Percentiles rank a stretch among this genome's conserved stretches.
Conservation (phyloP, 2,329 filamentous ascomycete genomes). For the Hymenoscyphus linearis region DNA sequence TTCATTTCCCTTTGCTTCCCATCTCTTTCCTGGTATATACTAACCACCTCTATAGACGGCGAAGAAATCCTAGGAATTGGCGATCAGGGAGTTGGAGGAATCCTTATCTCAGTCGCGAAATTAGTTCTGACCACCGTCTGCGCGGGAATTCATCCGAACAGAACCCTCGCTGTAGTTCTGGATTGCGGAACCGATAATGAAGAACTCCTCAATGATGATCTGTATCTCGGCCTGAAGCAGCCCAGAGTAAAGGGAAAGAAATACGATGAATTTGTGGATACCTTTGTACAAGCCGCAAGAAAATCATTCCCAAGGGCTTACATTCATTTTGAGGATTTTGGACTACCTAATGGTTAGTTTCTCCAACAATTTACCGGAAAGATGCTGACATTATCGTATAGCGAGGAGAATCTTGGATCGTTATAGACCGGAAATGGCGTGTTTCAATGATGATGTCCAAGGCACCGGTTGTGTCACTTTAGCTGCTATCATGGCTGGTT, state of each 20-base stretch:
- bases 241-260: conserved; percentile 61
- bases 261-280: conserved; percentile 74
- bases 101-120: conserved; percentile 81
- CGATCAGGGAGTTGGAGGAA: conserved; percentile 80
- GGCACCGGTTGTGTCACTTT: conserved; percentile 85
- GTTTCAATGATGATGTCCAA: conserved; percentile 90
- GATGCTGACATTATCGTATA: neutral
- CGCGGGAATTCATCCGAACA: conserved; percentile 76
- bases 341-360: conserved; percentile 58
- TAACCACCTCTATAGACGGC: conserved; percentile 39
- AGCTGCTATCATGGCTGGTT: conserved; percentile 71
- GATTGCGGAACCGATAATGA: conserved; percentile 85
- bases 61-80: conserved; percentile 81
- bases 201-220: conserved; percentile 63
- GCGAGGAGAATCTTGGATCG: conserved; percentile 67
- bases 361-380: neutral
- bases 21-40: conserved; percentile 1
- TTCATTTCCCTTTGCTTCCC: neutral
- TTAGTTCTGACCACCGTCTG: conserved; percentile 77
- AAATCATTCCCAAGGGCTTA: conserved; percentile 73
- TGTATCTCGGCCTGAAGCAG: conserved; percentile 72
- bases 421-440: conserved; percentile 68
- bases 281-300: conserved; percentile 63
- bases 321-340: conserved; percentile 89
- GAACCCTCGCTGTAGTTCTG: conserved; percentile 74